Evolutionary conservation across 176 grass and related monocot genomes (phyloP).

Genomic region (Zoysia japonica): DNA sequence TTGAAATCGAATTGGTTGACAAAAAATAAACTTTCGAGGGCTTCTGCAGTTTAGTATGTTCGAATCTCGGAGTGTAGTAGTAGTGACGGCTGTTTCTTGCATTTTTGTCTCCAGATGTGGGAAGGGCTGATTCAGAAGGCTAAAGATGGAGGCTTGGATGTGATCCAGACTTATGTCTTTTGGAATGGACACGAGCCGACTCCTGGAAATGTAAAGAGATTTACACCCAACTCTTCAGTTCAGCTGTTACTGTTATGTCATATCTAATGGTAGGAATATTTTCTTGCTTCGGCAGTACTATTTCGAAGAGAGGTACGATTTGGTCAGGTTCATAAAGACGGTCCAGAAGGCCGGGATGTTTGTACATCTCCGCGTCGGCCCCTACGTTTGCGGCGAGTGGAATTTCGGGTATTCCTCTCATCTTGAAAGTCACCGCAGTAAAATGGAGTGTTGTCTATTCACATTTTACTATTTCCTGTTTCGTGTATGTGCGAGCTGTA

Average conservation of each 20-base stretch:
- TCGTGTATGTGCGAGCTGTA: constrained; percentile 24
- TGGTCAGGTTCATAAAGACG: constrained; percentile 95
- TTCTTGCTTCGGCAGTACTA: constrained; percentile 75
- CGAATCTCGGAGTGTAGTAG: background rate
- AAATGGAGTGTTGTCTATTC: background rate
- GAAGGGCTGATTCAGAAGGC: constrained; percentile 93
- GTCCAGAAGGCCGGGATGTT: constrained; percentile 80
- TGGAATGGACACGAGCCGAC: constrained; percentile 98
- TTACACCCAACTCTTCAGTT: constrained; percentile 2
- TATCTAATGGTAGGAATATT: background rate
- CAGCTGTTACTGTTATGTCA: constrained; percentile 14
- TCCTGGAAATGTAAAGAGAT: constrained; percentile 69
- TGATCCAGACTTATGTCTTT: constrained; percentile 97
- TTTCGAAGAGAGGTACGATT: constrained; percentile 94
- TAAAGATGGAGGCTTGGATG: constrained; percentile 95
- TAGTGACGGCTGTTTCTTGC: background rate
- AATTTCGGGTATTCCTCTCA: constrained; percentile 80
- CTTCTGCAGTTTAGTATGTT: background rate
- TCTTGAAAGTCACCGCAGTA: constrained; percentile 18
- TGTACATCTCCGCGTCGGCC: constrained; percentile 96
- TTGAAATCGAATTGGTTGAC: background rate
- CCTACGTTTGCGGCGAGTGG: constrained; percentile 98
- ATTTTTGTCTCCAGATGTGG: constrained; percentile 78
- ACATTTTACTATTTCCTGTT: constrained; percentile 13
- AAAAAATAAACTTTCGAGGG: background rate